phyloP scores from a whole-genome alignment of 164 flowering plant genomes.

The Houttuynia cordata region DNA sequence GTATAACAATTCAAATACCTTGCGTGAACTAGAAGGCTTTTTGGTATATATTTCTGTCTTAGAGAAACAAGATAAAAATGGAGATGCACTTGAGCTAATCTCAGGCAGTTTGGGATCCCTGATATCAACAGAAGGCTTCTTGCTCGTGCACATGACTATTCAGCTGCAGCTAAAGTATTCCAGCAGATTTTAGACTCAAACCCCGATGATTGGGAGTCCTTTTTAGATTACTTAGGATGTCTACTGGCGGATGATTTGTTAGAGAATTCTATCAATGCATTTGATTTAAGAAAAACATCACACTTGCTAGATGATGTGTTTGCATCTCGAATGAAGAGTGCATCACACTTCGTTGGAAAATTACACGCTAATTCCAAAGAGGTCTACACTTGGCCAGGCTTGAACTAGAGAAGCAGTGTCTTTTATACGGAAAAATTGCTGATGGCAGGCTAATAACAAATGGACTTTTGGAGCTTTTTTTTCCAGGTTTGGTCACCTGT shows the following conservation, averaged over 20 bases:
- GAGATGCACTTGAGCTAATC: too few species aligned
- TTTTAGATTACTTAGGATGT: constrained; percentile 70
- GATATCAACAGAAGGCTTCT: constrained; percentile 77
- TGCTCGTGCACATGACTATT: constrained; percentile 73
- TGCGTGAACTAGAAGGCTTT: constrained; percentile 80
- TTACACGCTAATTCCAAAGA: constrained; percentile 30
- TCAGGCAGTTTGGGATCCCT: constrained; percentile 82
- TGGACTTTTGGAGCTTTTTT: constrained; percentile 47
- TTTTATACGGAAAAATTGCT: too few species aligned
- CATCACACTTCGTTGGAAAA: too few species aligned
- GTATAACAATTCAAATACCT: too few species aligned
- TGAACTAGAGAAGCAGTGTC: constrained; percentile 69
- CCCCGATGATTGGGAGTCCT: constrained; percentile 96
- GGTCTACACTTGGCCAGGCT: constrained; percentile 63
- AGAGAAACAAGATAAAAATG: constrained; percentile 78
- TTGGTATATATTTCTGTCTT: constrained; percentile 68
- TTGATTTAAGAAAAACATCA: too few species aligned
- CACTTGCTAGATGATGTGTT: too few species aligned
- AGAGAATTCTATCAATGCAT: too few species aligned
- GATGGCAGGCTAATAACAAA: constrained; percentile 33
- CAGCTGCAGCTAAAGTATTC: constrained; percentile 57
- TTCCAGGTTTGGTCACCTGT: constrained; percentile 70
- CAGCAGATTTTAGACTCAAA: constrained; percentile 55
- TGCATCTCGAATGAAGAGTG: too few species aligned
- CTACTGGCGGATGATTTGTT: too few species aligned